Conservation (phyloP, 352 stramenopile species). For the Peronospora belbahrii region DNA sequence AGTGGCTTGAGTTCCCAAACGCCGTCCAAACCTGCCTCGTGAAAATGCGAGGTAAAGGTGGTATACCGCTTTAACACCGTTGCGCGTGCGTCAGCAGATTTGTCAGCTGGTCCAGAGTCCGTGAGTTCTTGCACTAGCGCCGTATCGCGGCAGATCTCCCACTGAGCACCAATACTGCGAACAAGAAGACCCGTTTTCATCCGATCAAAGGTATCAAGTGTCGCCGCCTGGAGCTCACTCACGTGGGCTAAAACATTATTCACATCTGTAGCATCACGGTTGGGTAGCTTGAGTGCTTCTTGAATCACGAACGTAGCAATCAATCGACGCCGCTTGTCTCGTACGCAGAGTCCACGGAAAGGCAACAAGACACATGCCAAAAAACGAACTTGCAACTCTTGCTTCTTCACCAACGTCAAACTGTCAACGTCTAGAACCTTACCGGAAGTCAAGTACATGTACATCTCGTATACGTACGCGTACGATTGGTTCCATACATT, state of each 20-base stretch:
- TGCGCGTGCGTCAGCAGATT: conserved; percentile 6
- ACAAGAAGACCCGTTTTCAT: conserved; percentile 45
- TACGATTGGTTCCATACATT: conserved; percentile 36
- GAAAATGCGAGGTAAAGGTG: conserved; percentile 27
- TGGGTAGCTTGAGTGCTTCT: conserved; percentile 58
- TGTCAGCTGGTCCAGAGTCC: conserved; percentile 5
- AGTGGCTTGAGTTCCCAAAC: conserved; percentile 65
- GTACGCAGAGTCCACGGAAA: conserved; percentile 37
- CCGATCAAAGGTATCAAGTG: conserved; percentile 31
- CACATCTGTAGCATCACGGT: conserved; percentile 59
- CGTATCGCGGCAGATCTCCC: conserved; percentile 46
- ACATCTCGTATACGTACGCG: conserved; percentile 37
- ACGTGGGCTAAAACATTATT: conserved; percentile 44
- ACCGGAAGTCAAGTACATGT: conserved; percentile 19
- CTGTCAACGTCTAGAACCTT: conserved; percentile 25
- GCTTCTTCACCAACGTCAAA: conserved; percentile 32
- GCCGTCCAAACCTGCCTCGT: conserved; percentile 20
- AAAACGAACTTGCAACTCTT: conserved; percentile 41
- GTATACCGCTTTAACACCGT: conserved; percentile 30
- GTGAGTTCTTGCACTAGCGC: conserved; percentile 47
- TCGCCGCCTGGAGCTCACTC: conserved; percentile 21
- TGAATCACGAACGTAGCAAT: conserved; percentile 46
- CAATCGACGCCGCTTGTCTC: conserved; percentile 44
- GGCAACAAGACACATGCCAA: conserved; percentile 54
- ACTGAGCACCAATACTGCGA: conserved; percentile 50